Evolutionary conservation across 192 early-diverging fungal genomes (phyloP).

Genomic region (Coemansia sp.): DNA sequence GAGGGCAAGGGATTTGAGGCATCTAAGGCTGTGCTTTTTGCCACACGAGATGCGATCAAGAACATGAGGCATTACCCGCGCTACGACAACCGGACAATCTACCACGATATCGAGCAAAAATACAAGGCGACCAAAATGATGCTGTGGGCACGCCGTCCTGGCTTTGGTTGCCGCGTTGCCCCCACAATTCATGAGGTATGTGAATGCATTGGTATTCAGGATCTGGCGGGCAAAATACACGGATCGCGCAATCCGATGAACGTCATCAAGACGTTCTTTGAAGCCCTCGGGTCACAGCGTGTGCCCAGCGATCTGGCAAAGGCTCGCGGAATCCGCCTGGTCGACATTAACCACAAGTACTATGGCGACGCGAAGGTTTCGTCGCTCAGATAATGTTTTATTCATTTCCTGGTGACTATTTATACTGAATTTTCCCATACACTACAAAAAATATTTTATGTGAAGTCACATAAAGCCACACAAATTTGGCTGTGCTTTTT

Average conservation of each 20-base stretch:
- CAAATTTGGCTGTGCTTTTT: no score
- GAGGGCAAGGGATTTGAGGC: slow-evolving; percentile 85
- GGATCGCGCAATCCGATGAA: slow-evolving; percentile 98
- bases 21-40: slow-evolving; percentile 80
- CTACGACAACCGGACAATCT: slow-evolving; percentile 93
- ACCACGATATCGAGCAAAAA: slow-evolving; percentile 82
- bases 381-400: neutral
- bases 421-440: no score
- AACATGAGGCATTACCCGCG: slow-evolving; percentile 80
- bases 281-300: slow-evolving; percentile 78
- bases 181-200: slow-evolving; percentile 94
- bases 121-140: slow-evolving; percentile 84
- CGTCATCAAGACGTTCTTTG: slow-evolving; percentile 95
- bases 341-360: slow-evolving; percentile 88
- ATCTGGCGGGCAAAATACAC: slow-evolving; percentile 84
- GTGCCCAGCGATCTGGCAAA: slow-evolving; percentile 83
- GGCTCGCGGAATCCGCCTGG: slow-evolving; percentile 80
- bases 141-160: slow-evolving; percentile 84
- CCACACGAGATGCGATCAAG: slow-evolving; percentile 84
- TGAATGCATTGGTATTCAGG: slow-evolving; percentile 88
- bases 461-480: no score
- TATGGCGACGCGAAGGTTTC: slow-evolving; percentile 61
- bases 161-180: slow-evolving; percentile 92
- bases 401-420: neutral
- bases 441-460: no score